These are phyloP conservation scores for Sporothrix luriei DNA, from an alignment of 2,329 filamentous ascomycete genomes.

Conservation along the genomic window DNA sequence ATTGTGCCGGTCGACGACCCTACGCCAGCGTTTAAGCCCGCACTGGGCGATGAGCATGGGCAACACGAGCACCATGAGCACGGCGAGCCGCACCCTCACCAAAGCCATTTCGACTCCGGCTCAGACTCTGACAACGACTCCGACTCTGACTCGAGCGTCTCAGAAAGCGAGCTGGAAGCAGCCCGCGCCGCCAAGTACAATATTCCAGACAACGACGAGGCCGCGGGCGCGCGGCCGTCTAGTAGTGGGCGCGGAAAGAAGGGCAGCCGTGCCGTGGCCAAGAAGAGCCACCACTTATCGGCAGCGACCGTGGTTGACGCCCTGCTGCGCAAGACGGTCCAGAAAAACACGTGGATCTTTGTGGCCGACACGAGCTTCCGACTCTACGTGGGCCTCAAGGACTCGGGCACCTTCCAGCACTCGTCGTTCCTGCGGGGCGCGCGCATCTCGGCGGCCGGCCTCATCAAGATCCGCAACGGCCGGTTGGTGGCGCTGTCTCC, in stretches of 20 bases:
- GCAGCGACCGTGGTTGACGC: constrained; percentile 76
- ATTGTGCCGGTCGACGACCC: constrained; percentile 65
- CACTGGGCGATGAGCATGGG: not conserved
- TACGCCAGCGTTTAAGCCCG: constrained; percentile 54
- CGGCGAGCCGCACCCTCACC: not conserved
- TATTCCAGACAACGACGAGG: constrained; percentile 48
- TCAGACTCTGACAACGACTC: constrained; percentile 37
- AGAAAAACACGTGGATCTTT: constrained; percentile 92
- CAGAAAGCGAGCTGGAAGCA: constrained; percentile 55
- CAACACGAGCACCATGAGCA: not conserved
- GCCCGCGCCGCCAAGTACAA: constrained; percentile 66
- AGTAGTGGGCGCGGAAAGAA: not conserved
- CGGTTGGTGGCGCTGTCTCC: constrained; percentile 73
- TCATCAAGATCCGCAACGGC: constrained; percentile 83
- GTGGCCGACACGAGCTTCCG: constrained; percentile 83
- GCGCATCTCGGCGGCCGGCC: constrained; percentile 77
- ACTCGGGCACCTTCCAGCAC: constrained; percentile 85
- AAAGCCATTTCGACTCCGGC: constrained; percentile 30
- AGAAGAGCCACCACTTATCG: constrained; percentile 65
- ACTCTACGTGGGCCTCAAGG: constrained; percentile 87
- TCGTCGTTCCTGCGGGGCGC: constrained; percentile 84
- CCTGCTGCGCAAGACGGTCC: constrained; percentile 74
- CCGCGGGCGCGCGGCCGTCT: not conserved
- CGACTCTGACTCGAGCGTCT: constrained; percentile 35
- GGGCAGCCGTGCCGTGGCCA: constrained; percentile 39